phyloP scores from a whole-genome alignment of 1,139 yeast species.

The Geotrichum fermentans region DNA sequence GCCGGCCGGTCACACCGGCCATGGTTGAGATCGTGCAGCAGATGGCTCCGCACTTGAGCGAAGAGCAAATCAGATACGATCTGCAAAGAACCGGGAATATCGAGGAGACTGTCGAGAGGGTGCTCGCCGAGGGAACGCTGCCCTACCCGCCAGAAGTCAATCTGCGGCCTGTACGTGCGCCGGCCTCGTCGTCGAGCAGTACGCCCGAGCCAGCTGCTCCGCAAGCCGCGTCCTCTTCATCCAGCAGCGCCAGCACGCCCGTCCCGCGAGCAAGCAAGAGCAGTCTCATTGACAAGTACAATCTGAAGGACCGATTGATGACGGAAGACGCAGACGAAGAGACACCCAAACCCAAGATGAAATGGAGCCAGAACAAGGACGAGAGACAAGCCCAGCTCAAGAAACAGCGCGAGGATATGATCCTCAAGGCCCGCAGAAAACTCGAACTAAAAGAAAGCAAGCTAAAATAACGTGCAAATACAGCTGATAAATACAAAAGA shows the following conservation, averaged over 20 bases:
- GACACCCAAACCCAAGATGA: slow-evolving; percentile 23
- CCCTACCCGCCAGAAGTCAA: slow-evolving; percentile 57
- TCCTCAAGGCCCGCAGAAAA: slow-evolving; percentile 46
- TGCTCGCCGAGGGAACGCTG: slow-evolving; percentile 56
- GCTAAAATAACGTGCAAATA: not conserved
- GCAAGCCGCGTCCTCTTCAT: slow-evolving; percentile 11
- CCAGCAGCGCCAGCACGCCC: slow-evolving; percentile 11
- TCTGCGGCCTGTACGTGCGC: slow-evolving; percentile 11
- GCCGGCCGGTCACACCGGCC: slow-evolving; percentile 61
- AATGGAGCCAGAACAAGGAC: slow-evolving; percentile 41
- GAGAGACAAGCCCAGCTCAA: slow-evolving; percentile 43
- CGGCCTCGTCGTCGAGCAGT: not conserved
- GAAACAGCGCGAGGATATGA: slow-evolving; percentile 49
- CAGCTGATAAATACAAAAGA: no score
- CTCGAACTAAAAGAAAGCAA: slow-evolving; percentile 32
- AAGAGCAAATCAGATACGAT: slow-evolving; percentile 55
- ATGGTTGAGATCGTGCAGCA: slow-evolving; percentile 87
- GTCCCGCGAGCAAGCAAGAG: slow-evolving; percentile 15
- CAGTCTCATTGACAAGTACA: slow-evolving; percentile 31
- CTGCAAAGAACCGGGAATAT: slow-evolving; percentile 70
- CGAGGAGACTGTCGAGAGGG: slow-evolving; percentile 70
- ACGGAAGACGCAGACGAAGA: slow-evolving; percentile 15
- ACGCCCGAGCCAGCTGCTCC: slow-evolving; percentile 13
- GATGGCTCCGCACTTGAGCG: slow-evolving; percentile 68
- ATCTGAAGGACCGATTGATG: slow-evolving; percentile 23